phyloP scores from a whole-genome alignment of 2,329 filamentous ascomycete species.

The Penicillium sp. region DNA sequence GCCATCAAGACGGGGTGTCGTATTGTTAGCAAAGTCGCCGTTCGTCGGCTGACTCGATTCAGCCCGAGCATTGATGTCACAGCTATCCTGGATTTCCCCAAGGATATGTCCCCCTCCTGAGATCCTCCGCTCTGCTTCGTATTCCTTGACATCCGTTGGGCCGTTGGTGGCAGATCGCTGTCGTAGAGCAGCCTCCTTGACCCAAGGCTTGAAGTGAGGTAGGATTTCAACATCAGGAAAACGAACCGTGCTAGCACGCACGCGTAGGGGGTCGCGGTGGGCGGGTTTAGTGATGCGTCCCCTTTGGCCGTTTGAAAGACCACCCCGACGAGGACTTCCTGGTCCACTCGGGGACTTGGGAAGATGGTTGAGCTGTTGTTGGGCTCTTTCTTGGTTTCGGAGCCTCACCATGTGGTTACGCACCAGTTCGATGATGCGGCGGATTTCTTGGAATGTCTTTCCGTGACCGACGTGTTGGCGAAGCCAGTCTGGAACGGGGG shows the following conservation, averaged over 20 bases:
- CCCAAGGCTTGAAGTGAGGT: constrained; percentile 28
- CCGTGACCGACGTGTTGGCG: constrained; percentile 17
- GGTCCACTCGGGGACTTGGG: background rate
- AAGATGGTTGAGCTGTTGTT: constrained; percentile 1
- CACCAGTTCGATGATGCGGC: constrained; percentile 24
- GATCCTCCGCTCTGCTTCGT: background rate
- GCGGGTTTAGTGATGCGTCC: background rate
- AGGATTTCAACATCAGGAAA: constrained; percentile 44
- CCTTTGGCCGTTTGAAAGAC: background rate
- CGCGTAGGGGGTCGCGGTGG: background rate
- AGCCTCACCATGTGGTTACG: constrained; percentile 17
- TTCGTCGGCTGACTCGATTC: background rate
- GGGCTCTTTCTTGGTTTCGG: constrained; percentile 3
- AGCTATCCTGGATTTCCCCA: background rate
- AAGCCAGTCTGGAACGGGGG: constrained; percentile 36
- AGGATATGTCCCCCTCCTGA: background rate
- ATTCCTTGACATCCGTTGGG: background rate
- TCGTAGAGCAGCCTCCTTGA: constrained; percentile 4
- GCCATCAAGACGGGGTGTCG: background rate
- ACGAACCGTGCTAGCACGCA: constrained; percentile 8
- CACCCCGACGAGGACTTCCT: background rate
- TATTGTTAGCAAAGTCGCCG: no score
- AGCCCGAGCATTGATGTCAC: background rate
- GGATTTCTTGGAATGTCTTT: constrained; percentile 32
- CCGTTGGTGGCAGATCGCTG: background rate